phyloP scores from a whole-genome alignment of 2,329 filamentous ascomycete species.

The Fusarium guadeloupense region DNA sequence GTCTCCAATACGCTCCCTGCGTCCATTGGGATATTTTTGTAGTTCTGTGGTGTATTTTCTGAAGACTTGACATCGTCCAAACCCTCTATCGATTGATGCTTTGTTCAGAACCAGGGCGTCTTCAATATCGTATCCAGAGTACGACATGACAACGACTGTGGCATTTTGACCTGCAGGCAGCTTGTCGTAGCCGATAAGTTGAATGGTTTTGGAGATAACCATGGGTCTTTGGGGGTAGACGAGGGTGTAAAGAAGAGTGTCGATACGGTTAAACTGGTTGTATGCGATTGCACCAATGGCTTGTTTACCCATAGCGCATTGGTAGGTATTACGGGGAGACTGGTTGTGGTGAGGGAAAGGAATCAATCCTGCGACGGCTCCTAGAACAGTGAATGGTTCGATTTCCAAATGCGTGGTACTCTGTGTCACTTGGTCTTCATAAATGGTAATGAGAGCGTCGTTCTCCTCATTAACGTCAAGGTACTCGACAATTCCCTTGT shows the following conservation, averaged over 20 bases:
- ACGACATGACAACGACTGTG: slow-evolving; percentile 98
- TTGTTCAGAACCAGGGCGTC: slow-evolving; percentile 97
- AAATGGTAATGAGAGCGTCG: slow-evolving; percentile 90
- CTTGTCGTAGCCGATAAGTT: slow-evolving; percentile 96
- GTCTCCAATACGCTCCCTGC: slow-evolving; percentile 70
- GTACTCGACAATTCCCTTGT: slow-evolving; percentile 91
- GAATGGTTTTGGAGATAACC: slow-evolving; percentile 96
- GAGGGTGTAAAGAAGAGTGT: slow-evolving; percentile 94
- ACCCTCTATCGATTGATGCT: slow-evolving; percentile 92
- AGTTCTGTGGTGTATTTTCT: slow-evolving; percentile 89
- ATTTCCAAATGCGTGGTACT: slow-evolving; percentile 96
- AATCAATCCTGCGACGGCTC: slow-evolving; percentile 94
- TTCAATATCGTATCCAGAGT: slow-evolving; percentile 99
- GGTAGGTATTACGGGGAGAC: slow-evolving; percentile 97
- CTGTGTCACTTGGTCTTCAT: slow-evolving; percentile 83
- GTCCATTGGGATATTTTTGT: slow-evolving; percentile 89
- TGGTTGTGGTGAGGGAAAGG: slow-evolving; percentile 99
- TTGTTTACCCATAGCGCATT: slow-evolving; percentile 99
- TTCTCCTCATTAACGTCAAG: slow-evolving; percentile 99
- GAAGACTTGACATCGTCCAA: slow-evolving; percentile 97
- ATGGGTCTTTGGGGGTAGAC: slow-evolving; percentile 98
- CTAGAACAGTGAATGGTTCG: slow-evolving; percentile 95
- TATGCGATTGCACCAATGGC: slow-evolving; percentile 98
- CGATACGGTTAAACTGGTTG: slow-evolving; percentile 97
- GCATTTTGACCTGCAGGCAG: slow-evolving; percentile 96